phyloP scores from a whole-genome alignment of 2,329 filamentous ascomycete genomes.

The Ophiocordyceps camponoti-floridani region DNA sequence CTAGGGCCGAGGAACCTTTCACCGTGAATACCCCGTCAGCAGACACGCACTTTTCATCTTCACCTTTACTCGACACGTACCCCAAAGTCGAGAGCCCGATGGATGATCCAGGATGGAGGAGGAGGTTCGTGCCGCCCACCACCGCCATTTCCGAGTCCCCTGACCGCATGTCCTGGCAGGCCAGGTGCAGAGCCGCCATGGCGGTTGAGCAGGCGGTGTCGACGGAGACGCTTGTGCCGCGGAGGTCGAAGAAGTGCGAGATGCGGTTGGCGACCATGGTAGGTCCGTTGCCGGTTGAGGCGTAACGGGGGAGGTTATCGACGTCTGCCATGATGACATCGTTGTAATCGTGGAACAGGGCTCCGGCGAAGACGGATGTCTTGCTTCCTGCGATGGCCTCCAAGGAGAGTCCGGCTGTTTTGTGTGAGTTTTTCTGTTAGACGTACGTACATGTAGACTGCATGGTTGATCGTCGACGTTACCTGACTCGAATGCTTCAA shows the following conservation, averaged over 20 bases:
- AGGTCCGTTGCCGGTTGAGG: slow-evolving; percentile 20
- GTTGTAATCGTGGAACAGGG: slow-evolving; percentile 17
- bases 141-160: slow-evolving; percentile 16
- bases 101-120: too few relatives aligned
- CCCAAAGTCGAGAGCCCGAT: too few relatives aligned
- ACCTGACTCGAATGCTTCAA: slow-evolving; percentile 18
- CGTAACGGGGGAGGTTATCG: slow-evolving; percentile 15
- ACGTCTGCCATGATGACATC: slow-evolving; percentile 10
- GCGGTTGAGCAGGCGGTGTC: slow-evolving; percentile 32
- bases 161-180: slow-evolving; percentile 8
- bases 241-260: slow-evolving; percentile 27
- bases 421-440: too few relatives aligned
- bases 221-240: slow-evolving; percentile 26
- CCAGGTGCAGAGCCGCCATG: slow-evolving; percentile 24
- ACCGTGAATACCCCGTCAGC: too few relatives aligned
- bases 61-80: too few relatives aligned
- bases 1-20: too few relatives aligned
- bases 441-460: too few relatives aligned
- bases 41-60: too few relatives aligned
- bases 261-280: slow-evolving; percentile 24
- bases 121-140: slow-evolving; percentile 21
- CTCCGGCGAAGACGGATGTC: slow-evolving; percentile 12
- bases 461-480: too few relatives aligned
- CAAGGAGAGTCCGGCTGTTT: neutral
- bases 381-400: slow-evolving; percentile 3